Percentiles rank a stretch among this genome's conserved stretches.
Conservation (phyloP, 2,329 filamentous ascomycete genomes). For the Trichoderma arundinaceum region DNA sequence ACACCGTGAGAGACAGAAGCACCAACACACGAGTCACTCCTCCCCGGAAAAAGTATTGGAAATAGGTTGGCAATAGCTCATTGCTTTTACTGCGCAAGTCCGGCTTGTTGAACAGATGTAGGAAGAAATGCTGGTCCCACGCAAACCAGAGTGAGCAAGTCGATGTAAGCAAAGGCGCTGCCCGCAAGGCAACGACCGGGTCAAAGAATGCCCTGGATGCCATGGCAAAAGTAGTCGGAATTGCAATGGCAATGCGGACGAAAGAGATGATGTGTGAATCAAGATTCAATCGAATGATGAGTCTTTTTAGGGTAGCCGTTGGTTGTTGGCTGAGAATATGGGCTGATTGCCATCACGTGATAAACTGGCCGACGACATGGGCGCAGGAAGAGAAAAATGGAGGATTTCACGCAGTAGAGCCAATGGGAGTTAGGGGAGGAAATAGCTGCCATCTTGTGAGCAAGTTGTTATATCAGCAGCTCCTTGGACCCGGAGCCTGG, state of each 20-base stretch:
- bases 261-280: not conserved
- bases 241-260: no score
- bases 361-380: not conserved
- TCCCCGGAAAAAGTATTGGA: conserved; percentile 48
- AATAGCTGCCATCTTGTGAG: no score
- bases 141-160: conserved; percentile 54
- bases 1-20: conserved; percentile 45
- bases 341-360: conserved; percentile 6
- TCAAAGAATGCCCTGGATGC: conserved; percentile 19
- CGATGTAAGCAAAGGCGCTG: conserved; percentile 54
- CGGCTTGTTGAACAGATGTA: conserved; percentile 45
- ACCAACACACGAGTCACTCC: conserved; percentile 44
- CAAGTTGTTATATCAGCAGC: no score
- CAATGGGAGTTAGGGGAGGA: no score
- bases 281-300: not conserved
- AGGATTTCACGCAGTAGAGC: no score
- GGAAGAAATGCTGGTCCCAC: conserved; percentile 52
- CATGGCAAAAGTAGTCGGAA: not conserved
- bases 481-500: no score
- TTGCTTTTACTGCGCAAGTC: conserved; percentile 39
- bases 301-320: not conserved
- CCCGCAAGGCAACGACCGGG: conserved; percentile 41
- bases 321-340: no score
- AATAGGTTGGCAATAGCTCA: conserved; percentile 47
- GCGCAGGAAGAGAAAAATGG: no score